Percentiles rank a stretch among this genome's conserved stretches.
These are phyloP conservation scores for Zasmidium citrigriseum DNA, from an alignment of 2,329 filamentous ascomycete genomes.

Conservation along the genomic window DNA sequence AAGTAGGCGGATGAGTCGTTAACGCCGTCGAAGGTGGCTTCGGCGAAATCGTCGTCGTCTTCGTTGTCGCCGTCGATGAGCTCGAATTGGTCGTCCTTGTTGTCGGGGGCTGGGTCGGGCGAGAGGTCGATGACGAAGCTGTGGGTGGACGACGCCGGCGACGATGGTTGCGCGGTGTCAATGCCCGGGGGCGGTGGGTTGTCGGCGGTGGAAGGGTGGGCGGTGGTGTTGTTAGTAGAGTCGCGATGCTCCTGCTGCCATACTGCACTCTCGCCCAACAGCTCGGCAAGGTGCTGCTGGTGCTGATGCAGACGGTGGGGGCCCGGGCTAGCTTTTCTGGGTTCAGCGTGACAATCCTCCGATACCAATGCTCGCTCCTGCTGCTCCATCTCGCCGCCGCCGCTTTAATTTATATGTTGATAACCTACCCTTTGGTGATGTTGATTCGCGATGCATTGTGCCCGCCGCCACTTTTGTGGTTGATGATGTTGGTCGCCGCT, in stretches of 20 bases:
- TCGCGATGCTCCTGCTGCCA: neutral
- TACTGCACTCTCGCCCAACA: neutral
- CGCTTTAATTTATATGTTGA: too few relatives aligned
- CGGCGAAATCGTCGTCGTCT: neutral
- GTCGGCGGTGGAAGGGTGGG: neutral
- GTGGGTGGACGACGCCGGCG: slow-evolving; percentile 1
- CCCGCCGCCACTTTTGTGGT: too few relatives aligned
- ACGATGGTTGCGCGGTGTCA: neutral
- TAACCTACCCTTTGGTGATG: too few relatives aligned
- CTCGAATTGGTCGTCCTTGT: slow-evolving; percentile 15
- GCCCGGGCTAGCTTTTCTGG: too few relatives aligned
- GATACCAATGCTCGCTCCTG: too few relatives aligned
- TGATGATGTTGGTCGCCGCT: too few relatives aligned
- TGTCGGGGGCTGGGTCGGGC: neutral
- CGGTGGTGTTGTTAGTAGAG: neutral
- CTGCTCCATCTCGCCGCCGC: too few relatives aligned
- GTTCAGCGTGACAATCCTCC: too few relatives aligned
- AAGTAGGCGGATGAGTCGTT: neutral
- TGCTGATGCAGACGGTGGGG: neutral
- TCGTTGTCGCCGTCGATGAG: slow-evolving; percentile 13
- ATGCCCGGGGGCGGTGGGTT: neutral
- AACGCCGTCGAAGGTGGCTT: neutral
- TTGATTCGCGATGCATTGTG: too few relatives aligned
- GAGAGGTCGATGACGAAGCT: slow-evolving; percentile 16
- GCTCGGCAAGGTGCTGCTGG: neutral